Evolutionary conservation across 1,139 yeast genomes (phyloP).

Genomic region (Blastobotrys serpentis): DNA sequence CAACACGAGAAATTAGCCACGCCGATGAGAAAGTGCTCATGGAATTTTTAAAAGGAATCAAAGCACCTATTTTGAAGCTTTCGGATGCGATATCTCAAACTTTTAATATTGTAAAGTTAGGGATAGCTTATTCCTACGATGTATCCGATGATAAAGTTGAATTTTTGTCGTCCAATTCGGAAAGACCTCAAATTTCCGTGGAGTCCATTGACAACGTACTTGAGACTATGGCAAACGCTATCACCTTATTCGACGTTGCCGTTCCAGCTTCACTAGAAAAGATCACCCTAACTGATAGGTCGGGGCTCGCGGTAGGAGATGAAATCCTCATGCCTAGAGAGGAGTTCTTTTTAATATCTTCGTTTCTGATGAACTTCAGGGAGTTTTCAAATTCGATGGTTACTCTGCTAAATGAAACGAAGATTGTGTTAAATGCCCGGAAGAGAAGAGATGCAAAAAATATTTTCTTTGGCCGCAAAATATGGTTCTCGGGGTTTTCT

Average conservation of each 20-base stretch:
- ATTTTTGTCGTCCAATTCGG: conserved; percentile 9
- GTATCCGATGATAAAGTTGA: conserved; percentile 32
- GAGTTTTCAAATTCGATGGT: conserved; percentile 41
- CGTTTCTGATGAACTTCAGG: conserved; percentile 48
- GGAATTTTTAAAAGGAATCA: conserved; percentile 37
- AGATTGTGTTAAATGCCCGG: conserved; percentile 38
- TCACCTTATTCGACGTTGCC: conserved; percentile 37
- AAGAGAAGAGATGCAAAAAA: conserved; percentile 39
- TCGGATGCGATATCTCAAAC: conserved; percentile 38
- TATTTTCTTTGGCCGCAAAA: conserved; percentile 37
- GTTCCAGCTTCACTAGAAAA: conserved; percentile 27
- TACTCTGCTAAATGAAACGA: conserved; percentile 37
- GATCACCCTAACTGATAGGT: conserved; percentile 5
- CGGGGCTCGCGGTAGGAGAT: conserved; percentile 14
- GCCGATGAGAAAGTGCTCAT: conserved; percentile 39
- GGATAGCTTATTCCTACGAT: conserved; percentile 45
- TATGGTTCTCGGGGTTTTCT: conserved; percentile 46
- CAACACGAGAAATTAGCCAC: conserved; percentile 39
- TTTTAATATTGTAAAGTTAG: conserved; percentile 36
- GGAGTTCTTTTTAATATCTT: conserved; percentile 49
- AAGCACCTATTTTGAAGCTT: conserved; percentile 38
- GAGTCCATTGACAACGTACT: conserved; percentile 36
- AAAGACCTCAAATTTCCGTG: conserved; percentile 20
- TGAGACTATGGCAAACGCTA: conserved; percentile 33
- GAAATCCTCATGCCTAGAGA: conserved; percentile 45